phyloP scores from a whole-genome alignment of 2,329 filamentous ascomycete species.

The Cercospora citrullina region DNA sequence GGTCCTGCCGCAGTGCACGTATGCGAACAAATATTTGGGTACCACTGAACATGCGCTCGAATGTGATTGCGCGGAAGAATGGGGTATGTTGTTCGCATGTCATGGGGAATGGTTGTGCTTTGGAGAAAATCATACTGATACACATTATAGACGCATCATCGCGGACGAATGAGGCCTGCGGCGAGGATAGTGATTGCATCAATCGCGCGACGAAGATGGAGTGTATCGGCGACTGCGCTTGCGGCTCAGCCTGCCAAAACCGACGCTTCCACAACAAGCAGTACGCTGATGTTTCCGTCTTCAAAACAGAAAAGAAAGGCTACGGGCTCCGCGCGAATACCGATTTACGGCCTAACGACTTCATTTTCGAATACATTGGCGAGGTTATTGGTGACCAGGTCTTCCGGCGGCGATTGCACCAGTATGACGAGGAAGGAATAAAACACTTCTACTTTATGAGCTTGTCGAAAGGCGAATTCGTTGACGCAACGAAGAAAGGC shows the following conservation, averaged over 20 bases:
- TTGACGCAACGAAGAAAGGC: constrained; percentile 94
- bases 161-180: constrained; percentile 76
- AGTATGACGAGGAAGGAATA: constrained; percentile 94
- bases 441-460: constrained; percentile 99
- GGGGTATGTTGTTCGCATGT: constrained; percentile 65
- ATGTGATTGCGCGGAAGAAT: constrained; percentile 93
- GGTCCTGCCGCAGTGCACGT: constrained; percentile 80
- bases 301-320: constrained; percentile 97
- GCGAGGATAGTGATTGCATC: constrained; percentile 96
- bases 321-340: constrained; percentile 83
- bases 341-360: constrained; percentile 77
- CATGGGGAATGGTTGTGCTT: neutral
- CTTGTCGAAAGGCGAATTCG: constrained; percentile 90
- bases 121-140: constrained; percentile 5
- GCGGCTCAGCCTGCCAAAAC: constrained; percentile 85
- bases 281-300: constrained; percentile 88
- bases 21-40: constrained; percentile 88
- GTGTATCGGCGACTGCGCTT: constrained; percentile 83
- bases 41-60: constrained; percentile 90
- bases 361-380: constrained; percentile 97
- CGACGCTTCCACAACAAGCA: constrained; percentile 89
- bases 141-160: constrained; percentile 49
- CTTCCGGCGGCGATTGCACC: constrained; percentile 84
- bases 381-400: constrained; percentile 94
- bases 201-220: constrained; percentile 98